Conservation (phyloP, 2,329 filamentous ascomycete species). For the Colletotrichum siamense region DNA sequence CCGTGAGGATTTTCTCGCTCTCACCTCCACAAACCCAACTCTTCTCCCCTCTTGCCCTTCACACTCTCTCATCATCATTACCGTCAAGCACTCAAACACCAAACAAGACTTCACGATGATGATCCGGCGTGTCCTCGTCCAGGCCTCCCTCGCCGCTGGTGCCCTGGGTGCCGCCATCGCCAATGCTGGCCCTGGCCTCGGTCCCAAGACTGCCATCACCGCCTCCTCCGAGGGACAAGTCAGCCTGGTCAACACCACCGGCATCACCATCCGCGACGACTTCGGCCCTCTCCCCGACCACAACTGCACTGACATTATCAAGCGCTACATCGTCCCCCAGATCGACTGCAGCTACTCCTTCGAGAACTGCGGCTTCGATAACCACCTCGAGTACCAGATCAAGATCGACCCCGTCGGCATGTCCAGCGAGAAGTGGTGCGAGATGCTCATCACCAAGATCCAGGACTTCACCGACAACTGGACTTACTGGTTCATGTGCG, state of each 20-base stretch:
- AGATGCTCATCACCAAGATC: neutral
- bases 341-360: conserved; percentile 11
- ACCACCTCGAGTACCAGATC: conserved; percentile 10
- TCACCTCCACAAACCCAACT: neutral
- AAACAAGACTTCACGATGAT: neutral
- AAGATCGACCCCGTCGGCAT: neutral
- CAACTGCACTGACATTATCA: neutral
- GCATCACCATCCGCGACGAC: neutral
- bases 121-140: neutral
- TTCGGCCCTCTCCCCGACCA: neutral
- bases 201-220: neutral
- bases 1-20: neutral
- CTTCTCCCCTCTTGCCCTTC: neutral
- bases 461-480: neutral
- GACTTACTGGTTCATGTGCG: neutral
- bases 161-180: neutral
- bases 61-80: neutral
- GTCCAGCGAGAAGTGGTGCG: conserved; percentile 2
- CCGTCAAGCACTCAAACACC: neutral
- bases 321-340: neutral
- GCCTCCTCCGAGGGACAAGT: neutral
- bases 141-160: neutral
- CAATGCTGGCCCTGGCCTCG: neutral
- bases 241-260: neutral
- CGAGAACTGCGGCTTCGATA: conserved; percentile 7